Evolutionary conservation across 179 eudicot genomes (phyloP).

Genomic region (Corrigiola litoralis): DNA sequence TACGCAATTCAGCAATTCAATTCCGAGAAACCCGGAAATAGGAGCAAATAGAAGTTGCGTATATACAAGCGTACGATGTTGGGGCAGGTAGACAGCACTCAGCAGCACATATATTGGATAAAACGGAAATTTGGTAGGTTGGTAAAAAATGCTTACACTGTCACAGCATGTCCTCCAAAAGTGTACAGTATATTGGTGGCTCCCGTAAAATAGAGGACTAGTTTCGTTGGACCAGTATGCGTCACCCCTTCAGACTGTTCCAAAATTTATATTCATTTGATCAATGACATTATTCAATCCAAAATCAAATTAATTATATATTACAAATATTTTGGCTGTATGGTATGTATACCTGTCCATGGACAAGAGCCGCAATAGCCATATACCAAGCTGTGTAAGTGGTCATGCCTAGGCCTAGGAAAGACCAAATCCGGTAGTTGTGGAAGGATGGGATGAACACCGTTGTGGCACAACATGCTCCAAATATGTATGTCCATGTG

Average conservation of each 20-base stretch:
- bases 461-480: constrained; percentile 50
- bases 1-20: constrained; percentile 6
- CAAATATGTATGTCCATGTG: constrained; percentile 51
- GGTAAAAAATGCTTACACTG: constrained; percentile 51
- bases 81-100: background rate
- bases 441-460: constrained; percentile 51
- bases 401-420: constrained; percentile 48
- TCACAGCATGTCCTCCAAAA: constrained; percentile 89
- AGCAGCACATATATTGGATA: background rate
- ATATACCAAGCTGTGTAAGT: constrained; percentile 52
- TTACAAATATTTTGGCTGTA: too few species aligned
- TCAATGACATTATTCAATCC: background rate
- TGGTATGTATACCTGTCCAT: constrained; percentile 51
- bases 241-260: constrained; percentile 51
- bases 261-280: background rate
- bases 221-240: constrained; percentile 62
- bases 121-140: too few species aligned
- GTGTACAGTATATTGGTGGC: constrained; percentile 84
- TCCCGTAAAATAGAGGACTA: constrained; percentile 81
- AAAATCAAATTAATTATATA: background rate
- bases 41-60: constrained; percentile 6
- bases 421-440: constrained; percentile 49
- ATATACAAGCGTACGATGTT: background rate
- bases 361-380: constrained; percentile 32
- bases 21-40: constrained; percentile 20